Conservation (phyloP, 331 rosid species). For the Rhamnella rubrinervis region DNA sequence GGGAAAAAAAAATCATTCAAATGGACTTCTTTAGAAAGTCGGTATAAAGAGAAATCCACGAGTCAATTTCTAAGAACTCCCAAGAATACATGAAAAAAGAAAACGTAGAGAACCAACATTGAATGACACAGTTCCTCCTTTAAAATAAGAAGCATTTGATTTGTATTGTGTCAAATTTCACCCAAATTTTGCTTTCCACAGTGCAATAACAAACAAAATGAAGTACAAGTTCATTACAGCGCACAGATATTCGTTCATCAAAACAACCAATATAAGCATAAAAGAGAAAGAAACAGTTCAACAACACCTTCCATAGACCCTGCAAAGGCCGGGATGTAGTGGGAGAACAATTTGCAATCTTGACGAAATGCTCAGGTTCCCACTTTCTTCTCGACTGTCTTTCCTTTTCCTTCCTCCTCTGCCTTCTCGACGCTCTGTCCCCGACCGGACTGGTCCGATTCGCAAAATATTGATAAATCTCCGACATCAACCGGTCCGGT, state of each 20-base stretch:
- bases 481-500: slow-evolving; percentile 66
- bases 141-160: background rate
- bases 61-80: no score
- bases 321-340: slow-evolving; percentile 73
- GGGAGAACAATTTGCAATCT: slow-evolving; percentile 79
- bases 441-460: slow-evolving; percentile 74
- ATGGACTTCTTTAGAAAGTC: background rate
- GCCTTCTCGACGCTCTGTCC: slow-evolving; percentile 65
- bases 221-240: slow-evolving; percentile 10
- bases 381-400: slow-evolving; percentile 64
- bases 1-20: background rate
- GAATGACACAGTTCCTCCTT: background rate
- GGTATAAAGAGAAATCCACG: no score
- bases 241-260: background rate
- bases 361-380: slow-evolving; percentile 95
- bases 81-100: no score
- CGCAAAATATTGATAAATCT: slow-evolving; percentile 84
- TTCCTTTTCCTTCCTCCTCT: slow-evolving; percentile 74
- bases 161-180: background rate
- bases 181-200: slow-evolving; percentile 1
- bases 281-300: slow-evolving; percentile 18
- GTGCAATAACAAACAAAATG: slow-evolving; percentile 2
- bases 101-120: background rate
- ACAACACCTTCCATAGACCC: slow-evolving; percentile 94
- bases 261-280: slow-evolving; percentile 24